These are phyloP conservation scores for Cryphonectria nitschkei DNA, from an alignment of 2,329 filamentous ascomycete species.

Conservation along the genomic window DNA sequence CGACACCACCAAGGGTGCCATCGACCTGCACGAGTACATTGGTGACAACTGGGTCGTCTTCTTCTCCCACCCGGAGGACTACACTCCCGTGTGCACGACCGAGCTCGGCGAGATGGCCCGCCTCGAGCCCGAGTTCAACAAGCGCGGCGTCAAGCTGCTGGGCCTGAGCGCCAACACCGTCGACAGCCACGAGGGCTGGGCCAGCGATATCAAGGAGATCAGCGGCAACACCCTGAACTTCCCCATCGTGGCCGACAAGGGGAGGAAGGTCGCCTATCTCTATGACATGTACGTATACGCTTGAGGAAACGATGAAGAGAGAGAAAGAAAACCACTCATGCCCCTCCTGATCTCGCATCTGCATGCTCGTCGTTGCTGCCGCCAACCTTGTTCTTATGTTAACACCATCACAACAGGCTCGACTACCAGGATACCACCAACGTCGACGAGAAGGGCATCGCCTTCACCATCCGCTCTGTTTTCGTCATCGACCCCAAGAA, in stretches of 20 bases:
- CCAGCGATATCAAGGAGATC: conserved; percentile 84
- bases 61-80: conserved; percentile 88
- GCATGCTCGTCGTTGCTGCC: background rate
- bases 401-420: conserved; percentile 51
- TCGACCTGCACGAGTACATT: conserved; percentile 83
- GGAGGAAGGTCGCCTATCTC: conserved; percentile 72
- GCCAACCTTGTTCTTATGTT: background rate
- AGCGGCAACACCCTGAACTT: conserved; percentile 71
- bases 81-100: conserved; percentile 93
- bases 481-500: conserved; percentile 94
- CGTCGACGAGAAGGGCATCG: conserved; percentile 79
- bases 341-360: background rate
- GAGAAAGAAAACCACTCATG: background rate
- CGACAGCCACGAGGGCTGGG: conserved; percentile 83
- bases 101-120: conserved; percentile 93
- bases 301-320: background rate
- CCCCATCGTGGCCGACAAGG: conserved; percentile 82
- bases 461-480: conserved; percentile 92
- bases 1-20: conserved; percentile 75
- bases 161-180: conserved; percentile 87
- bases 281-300: conserved; percentile 72
- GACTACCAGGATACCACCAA: conserved; percentile 82
- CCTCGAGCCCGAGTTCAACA: conserved; percentile 83
- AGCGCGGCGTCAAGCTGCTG: conserved; percentile 88
- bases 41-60: conserved; percentile 79